Conservation (phyloP, 1,139 yeast species). For the Yamadazyma dushanensis region DNA sequence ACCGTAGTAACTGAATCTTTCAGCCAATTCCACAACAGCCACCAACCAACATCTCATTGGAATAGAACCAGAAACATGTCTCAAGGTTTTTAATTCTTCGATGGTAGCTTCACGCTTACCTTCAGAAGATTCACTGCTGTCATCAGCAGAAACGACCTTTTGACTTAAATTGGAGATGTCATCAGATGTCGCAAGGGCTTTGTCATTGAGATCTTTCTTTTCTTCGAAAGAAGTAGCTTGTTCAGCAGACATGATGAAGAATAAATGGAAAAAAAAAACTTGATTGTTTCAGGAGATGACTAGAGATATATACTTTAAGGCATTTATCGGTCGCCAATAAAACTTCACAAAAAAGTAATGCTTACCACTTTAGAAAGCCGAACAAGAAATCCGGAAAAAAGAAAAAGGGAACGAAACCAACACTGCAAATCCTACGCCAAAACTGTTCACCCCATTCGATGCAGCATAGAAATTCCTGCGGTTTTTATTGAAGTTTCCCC, state of each 20-base stretch:
- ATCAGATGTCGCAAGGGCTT: conserved; percentile 1
- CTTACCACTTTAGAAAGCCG: neutral
- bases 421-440: neutral
- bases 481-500: too few relatives aligned
- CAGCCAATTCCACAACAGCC: conserved; percentile 77
- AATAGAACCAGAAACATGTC: conserved; percentile 42
- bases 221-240: conserved; percentile 1
- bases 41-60: conserved; percentile 64
- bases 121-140: conserved; percentile 1
- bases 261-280: neutral
- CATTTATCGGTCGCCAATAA: conserved; percentile 1
- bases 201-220: conserved; percentile 1
- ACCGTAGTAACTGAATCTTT: conserved; percentile 84
- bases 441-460: neutral
- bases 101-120: conserved; percentile 35
- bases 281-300: neutral
- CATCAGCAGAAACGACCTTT: conserved; percentile 4
- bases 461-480: too few relatives aligned
- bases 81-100: conserved; percentile 38
- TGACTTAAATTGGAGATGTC: conserved; percentile 1
- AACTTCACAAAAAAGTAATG: neutral
- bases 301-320: neutral
- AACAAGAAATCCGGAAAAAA: neutral
- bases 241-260: conserved; percentile 1
- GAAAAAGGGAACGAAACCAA: neutral